phyloP scores from a whole-genome alignment of 495 filamentous ascomycete species.

The Neurospora sp. region DNA sequence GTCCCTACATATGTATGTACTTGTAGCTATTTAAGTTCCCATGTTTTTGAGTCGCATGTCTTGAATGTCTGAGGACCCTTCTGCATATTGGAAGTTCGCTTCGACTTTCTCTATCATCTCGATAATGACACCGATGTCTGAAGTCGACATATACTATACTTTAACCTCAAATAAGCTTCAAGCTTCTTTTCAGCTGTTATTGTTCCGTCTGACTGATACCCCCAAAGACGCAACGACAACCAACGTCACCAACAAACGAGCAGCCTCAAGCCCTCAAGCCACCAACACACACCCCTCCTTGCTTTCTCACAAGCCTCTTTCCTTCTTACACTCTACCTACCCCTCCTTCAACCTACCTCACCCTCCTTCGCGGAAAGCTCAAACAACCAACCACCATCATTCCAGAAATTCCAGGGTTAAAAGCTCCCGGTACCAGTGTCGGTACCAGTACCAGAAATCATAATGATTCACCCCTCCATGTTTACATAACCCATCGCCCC shows the following conservation, averaged over 20 bases:
- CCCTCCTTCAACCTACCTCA: neutral
- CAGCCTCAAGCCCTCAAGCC: neutral
- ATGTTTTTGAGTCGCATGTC: neutral
- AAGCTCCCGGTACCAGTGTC: neutral
- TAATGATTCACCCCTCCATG: neutral
- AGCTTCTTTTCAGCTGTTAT: neutral
- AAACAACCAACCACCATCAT: neutral
- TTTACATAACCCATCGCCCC: neutral
- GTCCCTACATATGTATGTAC: neutral
- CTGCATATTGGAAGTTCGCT: neutral
- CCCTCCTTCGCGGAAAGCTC: neutral
- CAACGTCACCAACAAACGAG: neutral
- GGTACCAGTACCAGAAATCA: neutral
- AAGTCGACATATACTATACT: neutral
- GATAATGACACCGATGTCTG: neutral
- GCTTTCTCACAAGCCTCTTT: neutral
- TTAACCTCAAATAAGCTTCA: neutral
- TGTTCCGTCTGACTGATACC: neutral
- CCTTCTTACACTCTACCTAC: neutral
- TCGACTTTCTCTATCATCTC: neutral
- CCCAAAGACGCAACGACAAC: neutral
- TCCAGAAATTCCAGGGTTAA: neutral
- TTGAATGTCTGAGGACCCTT: neutral
- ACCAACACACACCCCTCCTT: neutral
- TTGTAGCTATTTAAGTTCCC: neutral